Percentiles rank a stretch among this genome's conserved stretches.
phyloP scores from a whole-genome alignment of 2,329 filamentous ascomycete species.

The Microascus cirrosus region DNA sequence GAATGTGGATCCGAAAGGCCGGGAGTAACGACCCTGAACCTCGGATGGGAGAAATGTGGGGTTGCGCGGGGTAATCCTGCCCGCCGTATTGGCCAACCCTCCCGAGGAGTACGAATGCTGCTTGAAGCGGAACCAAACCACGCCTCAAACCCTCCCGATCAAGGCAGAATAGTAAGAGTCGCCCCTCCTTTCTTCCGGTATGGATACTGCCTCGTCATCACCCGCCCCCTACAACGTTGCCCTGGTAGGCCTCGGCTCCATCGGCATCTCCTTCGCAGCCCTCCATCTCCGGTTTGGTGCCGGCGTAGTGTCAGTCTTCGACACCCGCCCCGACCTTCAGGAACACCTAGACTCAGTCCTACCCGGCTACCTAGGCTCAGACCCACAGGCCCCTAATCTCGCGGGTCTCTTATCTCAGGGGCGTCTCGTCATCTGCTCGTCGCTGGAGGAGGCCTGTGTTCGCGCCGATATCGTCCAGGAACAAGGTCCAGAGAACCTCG shows the following conservation, averaged over 20 bases:
- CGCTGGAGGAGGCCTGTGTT: background rate
- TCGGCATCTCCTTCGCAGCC: background rate
- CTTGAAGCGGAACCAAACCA: background rate
- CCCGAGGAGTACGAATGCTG: background rate
- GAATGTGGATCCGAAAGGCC: background rate
- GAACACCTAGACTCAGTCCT: background rate
- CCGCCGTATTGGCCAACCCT: background rate
- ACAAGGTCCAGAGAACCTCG: conserved; percentile 41
- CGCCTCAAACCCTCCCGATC: background rate
- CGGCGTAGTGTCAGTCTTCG: background rate
- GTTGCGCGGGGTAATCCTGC: background rate
- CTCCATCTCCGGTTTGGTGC: background rate
- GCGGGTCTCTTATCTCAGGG: background rate
- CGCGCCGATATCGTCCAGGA: conserved; percentile 43
- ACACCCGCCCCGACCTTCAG: background rate
- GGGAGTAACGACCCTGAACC: background rate
- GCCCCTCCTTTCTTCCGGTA: background rate
- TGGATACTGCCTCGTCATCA: background rate
- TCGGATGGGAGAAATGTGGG: background rate
- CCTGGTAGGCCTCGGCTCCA: background rate
- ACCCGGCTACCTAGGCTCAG: background rate
- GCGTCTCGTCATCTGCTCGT: background rate
- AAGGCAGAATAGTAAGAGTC: background rate
- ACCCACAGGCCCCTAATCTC: background rate
- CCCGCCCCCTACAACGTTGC: background rate